Base-by-base conservation (phyloP, 83 land plant species). In the Picea engelmannii region DNA sequence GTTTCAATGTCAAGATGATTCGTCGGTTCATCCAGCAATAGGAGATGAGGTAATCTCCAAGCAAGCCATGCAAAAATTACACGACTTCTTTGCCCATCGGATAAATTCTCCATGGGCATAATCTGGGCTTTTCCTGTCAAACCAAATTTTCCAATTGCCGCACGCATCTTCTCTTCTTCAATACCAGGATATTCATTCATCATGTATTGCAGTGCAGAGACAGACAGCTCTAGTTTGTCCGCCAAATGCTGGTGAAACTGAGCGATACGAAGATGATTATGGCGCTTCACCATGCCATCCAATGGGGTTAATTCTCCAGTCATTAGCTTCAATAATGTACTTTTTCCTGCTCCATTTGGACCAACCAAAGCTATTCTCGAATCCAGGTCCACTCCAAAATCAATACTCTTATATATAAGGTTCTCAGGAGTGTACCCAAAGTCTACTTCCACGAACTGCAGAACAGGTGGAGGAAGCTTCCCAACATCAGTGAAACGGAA, bases 21-120 rank as follows among this genome's bases (percentile, higher is more conserved):
- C 8, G 99, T 96, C 0, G 99, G 99, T 86, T 96, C 99, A 83
- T 96, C 99, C 8, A 96, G 87, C 55, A 96, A 69, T 31, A 96
- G 86, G 81, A 96, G 44, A 68, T 96, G 99, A 24, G 99, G 99
- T 66, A 89, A 90, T 81, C 96, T 90, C 88, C 83, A 96, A 10
- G 99, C 99, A 78, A 96, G 81, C 99, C 99, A 96, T 25, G 99
- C 98, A 91, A 96, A 96, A n/a, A 96, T 90, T 5, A 96, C 99
- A 0, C 99, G 86, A 71, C 96, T 93, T 84, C 91, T 91, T 69
- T 96, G 99, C 6, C 99, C 99, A 86, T 96, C 99, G 17, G 99
- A 96, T 44, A 96, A 79, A 77, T 96, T 96, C 71, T 94, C 92
- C 94, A 96, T 96, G 6, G 99, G 94, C 99, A 96, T 96, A 62